Evolutionary conservation across 2,329 filamentous ascomycete species (phyloP), one percentile per base, ranked within the genome.

Genomic region (Ceratocystis lukuohia): DNA sequence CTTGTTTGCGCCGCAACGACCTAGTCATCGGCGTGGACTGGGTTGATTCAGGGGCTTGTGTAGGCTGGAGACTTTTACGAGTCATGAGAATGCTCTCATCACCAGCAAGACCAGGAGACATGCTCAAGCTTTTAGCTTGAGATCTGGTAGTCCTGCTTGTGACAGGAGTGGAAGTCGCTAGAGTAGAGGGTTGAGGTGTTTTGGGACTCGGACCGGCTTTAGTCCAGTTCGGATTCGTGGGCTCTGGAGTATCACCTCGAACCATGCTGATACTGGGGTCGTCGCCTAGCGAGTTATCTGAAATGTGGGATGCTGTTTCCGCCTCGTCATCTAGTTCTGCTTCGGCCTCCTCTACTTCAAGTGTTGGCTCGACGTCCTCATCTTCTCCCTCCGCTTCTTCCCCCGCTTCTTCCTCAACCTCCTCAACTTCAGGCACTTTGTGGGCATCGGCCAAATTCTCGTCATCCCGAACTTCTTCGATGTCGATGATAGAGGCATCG

Each of bases 91-190:
- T 45, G 28, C 66, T 67, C n/a, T 44, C 37, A 15, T 67, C 61
- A 20, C 61, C 45, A 17, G 28, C 64, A 25, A 64, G 61, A 17
- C 22, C 66, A 22, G 62, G 66, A 45, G 50, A 59, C 66, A 61
- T 61, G 41, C 65, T 67, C 12, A 67, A n/a, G 63, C 66, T 66
- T 41, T 61, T 65, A 15, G 66, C 57, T 59, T 67, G 50, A 12
- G 67, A 67, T 8, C 67, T 56, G 25, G 66, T 69, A 10, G 69
- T 65, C 50, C 67, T 44, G 12, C 37, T 8, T n/a, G 57, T 64
- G 33, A 37, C 50, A 20, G 64, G 65, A 30, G 65, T 67, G 33
- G 28, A 57, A 7, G 53, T 53, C 8, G 30, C 17, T 17, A 10
- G 45, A 37, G 15, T 61, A 17, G 50, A 30, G 2, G 17, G 5